Evolutionary conservation across 805 yeast genomes (phyloP).

Genomic region (Ogataea degrootiae): DNA sequence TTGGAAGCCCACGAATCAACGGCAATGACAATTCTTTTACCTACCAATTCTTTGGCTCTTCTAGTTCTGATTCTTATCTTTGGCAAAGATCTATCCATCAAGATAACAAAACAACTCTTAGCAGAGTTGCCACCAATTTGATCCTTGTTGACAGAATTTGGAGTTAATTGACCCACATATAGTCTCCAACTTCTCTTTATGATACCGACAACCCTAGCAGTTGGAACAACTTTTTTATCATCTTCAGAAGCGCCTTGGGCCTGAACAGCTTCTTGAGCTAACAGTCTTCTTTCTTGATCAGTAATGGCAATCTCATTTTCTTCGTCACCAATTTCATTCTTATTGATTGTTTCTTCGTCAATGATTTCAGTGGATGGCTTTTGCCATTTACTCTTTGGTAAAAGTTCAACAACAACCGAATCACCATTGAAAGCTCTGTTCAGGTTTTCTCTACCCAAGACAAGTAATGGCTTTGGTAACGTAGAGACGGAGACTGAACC

Average conservation of each 20-base stretch:
- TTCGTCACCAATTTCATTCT: conserved; percentile 54
- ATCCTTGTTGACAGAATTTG: conserved; percentile 57
- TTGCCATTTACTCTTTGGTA: conserved; percentile 85
- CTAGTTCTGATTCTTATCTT: conserved; percentile 83
- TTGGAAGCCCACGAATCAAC: conserved; percentile 88
- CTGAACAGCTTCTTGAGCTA: conserved; percentile 71
- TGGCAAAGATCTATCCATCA: conserved; percentile 89
- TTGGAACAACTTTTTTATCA: conserved; percentile 65
- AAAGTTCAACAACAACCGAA: conserved; percentile 80
- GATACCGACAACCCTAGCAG: conserved; percentile 87
- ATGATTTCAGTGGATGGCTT: conserved; percentile 74
- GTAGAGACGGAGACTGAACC: conserved; percentile 72
- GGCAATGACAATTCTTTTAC: conserved; percentile 86
- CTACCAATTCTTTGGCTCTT: conserved; percentile 75
- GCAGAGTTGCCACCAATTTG: conserved; percentile 58
- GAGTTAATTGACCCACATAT: conserved; percentile 90
- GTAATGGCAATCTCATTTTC: conserved; percentile 45
- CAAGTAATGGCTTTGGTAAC: conserved; percentile 74
- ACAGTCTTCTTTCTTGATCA: conserved; percentile 64
- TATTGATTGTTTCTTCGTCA: conserved; percentile 66
- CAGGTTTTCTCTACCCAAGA: conserved; percentile 77
- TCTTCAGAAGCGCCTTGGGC: conserved; percentile 45
- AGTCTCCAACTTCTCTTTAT: conserved; percentile 91
- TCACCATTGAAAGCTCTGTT: conserved; percentile 94
- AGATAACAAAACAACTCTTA: conserved; percentile 73